Conservation (phyloP, 257 asterid genomes). For the Solanum medicagineum region DNA sequence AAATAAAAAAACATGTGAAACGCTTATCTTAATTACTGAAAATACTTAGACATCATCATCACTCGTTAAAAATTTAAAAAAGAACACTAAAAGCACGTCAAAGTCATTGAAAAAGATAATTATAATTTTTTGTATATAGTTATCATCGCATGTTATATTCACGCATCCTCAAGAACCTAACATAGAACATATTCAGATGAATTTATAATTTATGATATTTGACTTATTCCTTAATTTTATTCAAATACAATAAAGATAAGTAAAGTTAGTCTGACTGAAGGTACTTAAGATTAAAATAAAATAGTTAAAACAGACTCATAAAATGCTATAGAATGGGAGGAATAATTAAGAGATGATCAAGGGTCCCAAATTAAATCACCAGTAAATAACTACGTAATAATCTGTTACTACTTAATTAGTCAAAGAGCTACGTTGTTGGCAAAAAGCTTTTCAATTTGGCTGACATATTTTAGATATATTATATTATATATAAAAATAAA, state of each 20-base stretch:
- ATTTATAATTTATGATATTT: neutral
- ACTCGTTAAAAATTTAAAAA: neutral
- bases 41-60: neutral
- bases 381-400: neutral
- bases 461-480: slow-evolving; percentile 16
- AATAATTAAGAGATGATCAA: neutral
- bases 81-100: no score
- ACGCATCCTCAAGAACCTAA: neutral
- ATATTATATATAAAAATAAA: no score
- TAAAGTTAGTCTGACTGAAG: no score
- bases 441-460: slow-evolving; percentile 26
- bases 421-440: slow-evolving; percentile 27
- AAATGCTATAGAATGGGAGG: no score
- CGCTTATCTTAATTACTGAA: no score
- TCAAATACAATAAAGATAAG: neutral
- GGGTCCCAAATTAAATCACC: neutral
- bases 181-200: neutral
- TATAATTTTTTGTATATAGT: neutral
- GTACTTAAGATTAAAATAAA: no score
- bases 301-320: no score
- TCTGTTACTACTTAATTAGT: slow-evolving; percentile 16
- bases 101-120: no score
- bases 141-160: neutral
- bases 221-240: neutral
- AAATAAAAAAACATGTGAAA: neutral